phyloP scores from a whole-genome alignment of 2,329 filamentous ascomycete genomes.

The Venturiaceae sp. region DNA sequence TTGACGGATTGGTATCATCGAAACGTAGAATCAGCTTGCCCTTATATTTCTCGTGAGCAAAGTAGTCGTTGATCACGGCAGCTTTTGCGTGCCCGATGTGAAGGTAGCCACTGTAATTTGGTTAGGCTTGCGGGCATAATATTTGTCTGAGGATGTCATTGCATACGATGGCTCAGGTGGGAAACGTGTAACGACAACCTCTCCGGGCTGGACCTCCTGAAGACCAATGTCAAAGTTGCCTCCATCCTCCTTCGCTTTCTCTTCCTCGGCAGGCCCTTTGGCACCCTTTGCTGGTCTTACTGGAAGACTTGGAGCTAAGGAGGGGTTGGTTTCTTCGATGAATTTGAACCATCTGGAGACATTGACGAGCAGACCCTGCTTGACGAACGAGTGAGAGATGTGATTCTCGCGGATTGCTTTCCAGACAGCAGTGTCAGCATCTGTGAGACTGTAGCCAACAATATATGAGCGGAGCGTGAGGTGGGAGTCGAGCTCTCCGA shows the following conservation, averaged over 20 bases:
- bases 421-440: slow-evolving; percentile 76
- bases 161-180: slow-evolving; percentile 82
- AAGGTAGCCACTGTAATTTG: slow-evolving; percentile 68
- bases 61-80: slow-evolving; percentile 90
- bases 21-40: slow-evolving; percentile 87
- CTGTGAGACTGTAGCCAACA: slow-evolving; percentile 66
- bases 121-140: no score
- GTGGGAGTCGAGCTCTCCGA: slow-evolving; percentile 75
- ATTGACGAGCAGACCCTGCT: slow-evolving; percentile 67
- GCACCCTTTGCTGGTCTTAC: slow-evolving; percentile 29
- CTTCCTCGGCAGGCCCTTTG: slow-evolving; percentile 59
- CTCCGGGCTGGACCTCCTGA: slow-evolving; percentile 57
- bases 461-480: slow-evolving; percentile 80
- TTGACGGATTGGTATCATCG: slow-evolving; percentile 94
- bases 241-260: slow-evolving; percentile 62
- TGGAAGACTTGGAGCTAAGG: slow-evolving; percentile 50
- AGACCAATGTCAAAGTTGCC: slow-evolving; percentile 85
- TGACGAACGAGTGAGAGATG: slow-evolving; percentile 71
- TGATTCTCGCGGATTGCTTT: slow-evolving; percentile 73
- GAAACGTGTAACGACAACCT: slow-evolving; percentile 87
- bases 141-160: slow-evolving; percentile 7
- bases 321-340: slow-evolving; percentile 71
- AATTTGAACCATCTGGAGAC: slow-evolving; percentile 80
- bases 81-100: slow-evolving; percentile 96
- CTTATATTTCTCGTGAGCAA: slow-evolving; percentile 86